Percentiles rank a stretch among this genome's conserved stretches.
These are phyloP conservation scores for Fomitopsis pulvina DNA, from an alignment of 768 basidiomycete species.

Conservation along the genomic window DNA sequence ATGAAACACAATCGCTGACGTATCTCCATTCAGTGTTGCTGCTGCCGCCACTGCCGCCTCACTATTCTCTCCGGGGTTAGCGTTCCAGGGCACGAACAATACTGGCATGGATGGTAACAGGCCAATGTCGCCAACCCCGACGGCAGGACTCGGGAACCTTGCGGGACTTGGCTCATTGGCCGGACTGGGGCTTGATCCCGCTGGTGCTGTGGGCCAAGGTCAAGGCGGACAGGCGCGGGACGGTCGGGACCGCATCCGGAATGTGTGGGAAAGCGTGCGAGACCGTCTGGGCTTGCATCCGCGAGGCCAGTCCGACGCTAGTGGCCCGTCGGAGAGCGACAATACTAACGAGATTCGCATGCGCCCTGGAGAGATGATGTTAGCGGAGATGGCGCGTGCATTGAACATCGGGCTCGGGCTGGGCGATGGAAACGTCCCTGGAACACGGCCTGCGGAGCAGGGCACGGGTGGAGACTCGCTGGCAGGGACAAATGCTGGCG, in stretches of 20 bases:
- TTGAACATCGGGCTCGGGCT: slow-evolving; percentile 61
- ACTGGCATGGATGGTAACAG: slow-evolving; percentile 10
- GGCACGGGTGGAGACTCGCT: neutral
- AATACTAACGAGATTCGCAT: slow-evolving; percentile 26
- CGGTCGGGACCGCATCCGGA: slow-evolving; percentile 41
- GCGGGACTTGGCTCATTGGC: slow-evolving; percentile 25
- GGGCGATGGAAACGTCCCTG: slow-evolving; percentile 8
- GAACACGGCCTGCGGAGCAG: neutral
- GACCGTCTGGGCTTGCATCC: slow-evolving; percentile 54
- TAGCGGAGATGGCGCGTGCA: slow-evolving; percentile 77
- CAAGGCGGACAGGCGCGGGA: slow-evolving; percentile 10
- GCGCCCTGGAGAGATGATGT: slow-evolving; percentile 57
- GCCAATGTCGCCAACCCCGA: slow-evolving; percentile 37
- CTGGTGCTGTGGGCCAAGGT: slow-evolving; percentile 1
- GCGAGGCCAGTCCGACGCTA: neutral
- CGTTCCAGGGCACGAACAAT: slow-evolving; percentile 17
- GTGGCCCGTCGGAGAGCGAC: neutral
- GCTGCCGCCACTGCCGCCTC: slow-evolving; percentile 91
- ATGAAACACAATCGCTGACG: slow-evolving; percentile 2
- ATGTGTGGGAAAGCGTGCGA: slow-evolving; percentile 62
- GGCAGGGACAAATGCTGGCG: neutral
- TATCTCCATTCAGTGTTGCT: slow-evolving; percentile 46
- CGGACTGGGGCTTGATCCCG: slow-evolving; percentile 12
- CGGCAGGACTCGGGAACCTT: slow-evolving; percentile 25
- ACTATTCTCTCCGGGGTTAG: slow-evolving; percentile 52